Base-by-base conservation (phyloP, 2,329 filamentous ascomycete species). In the Magnaporthiopsis incrustans region DNA sequence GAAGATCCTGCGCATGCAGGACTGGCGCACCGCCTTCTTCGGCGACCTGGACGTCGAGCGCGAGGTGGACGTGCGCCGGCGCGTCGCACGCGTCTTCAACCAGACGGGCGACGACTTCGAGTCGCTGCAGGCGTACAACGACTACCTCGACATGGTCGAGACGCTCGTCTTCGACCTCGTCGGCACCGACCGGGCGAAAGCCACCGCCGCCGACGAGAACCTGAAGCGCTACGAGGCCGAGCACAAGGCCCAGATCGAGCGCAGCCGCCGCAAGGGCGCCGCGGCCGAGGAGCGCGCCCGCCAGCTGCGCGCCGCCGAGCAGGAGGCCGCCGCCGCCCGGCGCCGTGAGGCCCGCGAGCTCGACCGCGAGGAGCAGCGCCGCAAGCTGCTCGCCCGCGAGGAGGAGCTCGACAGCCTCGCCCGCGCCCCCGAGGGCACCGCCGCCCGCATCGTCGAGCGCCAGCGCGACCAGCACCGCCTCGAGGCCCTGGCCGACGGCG, bases 91-190 rank as follows among this genome's bases (percentile, higher is more conserved):
- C 65, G 90, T 94, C 12, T 94, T 98, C 76, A 97, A 98, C 78
- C 89, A 91, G 71, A 82, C 86, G 25, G 89, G 97, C 77, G 91
- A 95, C 67, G 95, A 99, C 74, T 99, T 99, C 71, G 90, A 96
- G 75, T 87, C 85, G 2, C 82, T 97, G 66, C 79, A 85, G 58
- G 89, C 88, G 72, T 99, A 89, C 80, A 97, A 99, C 77, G 89
- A 97, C 75, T 97, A 98, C 78, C 86, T 99, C 15, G 92, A 98
- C 76, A 88, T 91, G 72, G 91, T 97, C 56, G 95, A 99, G 79
- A 87, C 89, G 68, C 84, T 97, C 67, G 93, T 93, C 1, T 92
- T 93, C 77, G 94, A 97, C 73, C 82, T 99, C 12, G 89, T 97
- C 63, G 82, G 87, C 68, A 82, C 15, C n/a, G 33, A 80, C 58